Evolutionary conservation across 805 yeast genomes (phyloP), one percentile per base, ranked within the genome.

Genomic region (Naumovozyma dairenensis): DNA sequence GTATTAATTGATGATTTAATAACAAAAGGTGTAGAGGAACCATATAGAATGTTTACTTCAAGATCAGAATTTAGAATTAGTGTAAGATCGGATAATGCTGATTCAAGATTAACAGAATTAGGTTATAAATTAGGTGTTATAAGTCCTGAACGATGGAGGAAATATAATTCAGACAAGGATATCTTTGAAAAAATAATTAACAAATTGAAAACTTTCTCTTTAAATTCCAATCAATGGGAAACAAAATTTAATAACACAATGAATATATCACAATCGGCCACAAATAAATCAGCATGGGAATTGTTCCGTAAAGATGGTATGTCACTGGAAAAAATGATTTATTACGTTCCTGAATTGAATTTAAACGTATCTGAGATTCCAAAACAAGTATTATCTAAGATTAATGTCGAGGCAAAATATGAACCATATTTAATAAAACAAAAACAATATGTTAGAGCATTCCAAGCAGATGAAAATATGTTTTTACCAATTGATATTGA

Each of bases 21-120:
- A 20, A 87, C 96, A 1, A 85, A 85, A 55, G 99, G 98, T 14
- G 95, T 92, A 2, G 83, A 78, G 39, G 99, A 92, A 56, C 99
- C 99, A 1, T 92, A 92, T 55, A 66, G 99, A 43, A 92, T 92
- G 98, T 92, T 92, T 53, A 92, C 98, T 0, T 85, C 96, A 5
- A 70, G 99, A 32, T 82, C 95, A 0, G 99, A 92, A 55, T 92
- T 85, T 55, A 67, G 98, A 52, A 74, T 92, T 25, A 78, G 86
- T 21, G 84, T 86, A 4, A 66, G 99, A 38, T 78, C 95, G 0
- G 98, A 92, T 55, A 92, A 92, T 62, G 97, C 99, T 0, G 96
- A 93, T 51, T 57, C 72, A 36, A 63, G 99, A 40, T 62, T 92
- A 36, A 87, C 97, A 0, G 74, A 67, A 34, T 55, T 61, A 36